Conservation (phyloP, 2,329 filamentous ascomycete species). For the Exophiala sideris region DNA sequence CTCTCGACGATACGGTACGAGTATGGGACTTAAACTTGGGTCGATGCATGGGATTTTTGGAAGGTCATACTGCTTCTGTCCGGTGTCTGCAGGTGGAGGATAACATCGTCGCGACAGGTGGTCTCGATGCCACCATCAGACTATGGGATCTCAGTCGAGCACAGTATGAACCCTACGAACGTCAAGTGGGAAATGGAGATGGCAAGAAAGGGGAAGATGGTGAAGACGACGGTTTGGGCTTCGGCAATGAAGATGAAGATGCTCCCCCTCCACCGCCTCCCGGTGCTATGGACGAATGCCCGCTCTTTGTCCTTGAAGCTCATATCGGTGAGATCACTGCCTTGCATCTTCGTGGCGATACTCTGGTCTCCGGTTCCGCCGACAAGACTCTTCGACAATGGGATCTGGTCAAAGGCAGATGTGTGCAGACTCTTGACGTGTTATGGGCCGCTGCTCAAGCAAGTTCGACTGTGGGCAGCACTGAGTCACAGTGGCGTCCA, state of each 20-base stretch:
- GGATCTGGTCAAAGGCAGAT: constrained; percentile 96
- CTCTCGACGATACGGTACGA: constrained; percentile 86
- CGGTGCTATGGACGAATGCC: constrained; percentile 84
- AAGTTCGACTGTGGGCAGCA: constrained; percentile 59
- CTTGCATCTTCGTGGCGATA: constrained; percentile 82
- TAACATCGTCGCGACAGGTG: constrained; percentile 90
- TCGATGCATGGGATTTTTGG: constrained; percentile 83
- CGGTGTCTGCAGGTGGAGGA: constrained; percentile 90
- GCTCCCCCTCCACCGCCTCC: constrained; percentile 64
- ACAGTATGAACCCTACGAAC: constrained; percentile 71
- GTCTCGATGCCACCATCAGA: constrained; percentile 88
- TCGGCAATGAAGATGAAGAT: constrained; percentile 67
- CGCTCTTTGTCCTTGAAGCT: constrained; percentile 80
- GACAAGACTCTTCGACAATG: constrained; percentile 97
- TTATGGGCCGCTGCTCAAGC: constrained; percentile 97
- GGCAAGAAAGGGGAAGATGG: constrained; percentile 49
- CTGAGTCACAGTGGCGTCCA: constrained; percentile 65
- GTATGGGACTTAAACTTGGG: constrained; percentile 97
- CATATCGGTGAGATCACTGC: constrained; percentile 95
- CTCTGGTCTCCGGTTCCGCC: constrained; percentile 88
- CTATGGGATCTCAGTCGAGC: constrained; percentile 92
- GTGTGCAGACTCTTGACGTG: constrained; percentile 94
- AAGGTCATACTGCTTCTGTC: constrained; percentile 93
- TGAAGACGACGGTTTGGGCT: constrained; percentile 64
- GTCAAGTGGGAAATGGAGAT: constrained; percentile 43